Evolutionary conservation across 2,329 filamentous ascomycete genomes (phyloP).

Genomic region (Neonectria magnoliae): DNA sequence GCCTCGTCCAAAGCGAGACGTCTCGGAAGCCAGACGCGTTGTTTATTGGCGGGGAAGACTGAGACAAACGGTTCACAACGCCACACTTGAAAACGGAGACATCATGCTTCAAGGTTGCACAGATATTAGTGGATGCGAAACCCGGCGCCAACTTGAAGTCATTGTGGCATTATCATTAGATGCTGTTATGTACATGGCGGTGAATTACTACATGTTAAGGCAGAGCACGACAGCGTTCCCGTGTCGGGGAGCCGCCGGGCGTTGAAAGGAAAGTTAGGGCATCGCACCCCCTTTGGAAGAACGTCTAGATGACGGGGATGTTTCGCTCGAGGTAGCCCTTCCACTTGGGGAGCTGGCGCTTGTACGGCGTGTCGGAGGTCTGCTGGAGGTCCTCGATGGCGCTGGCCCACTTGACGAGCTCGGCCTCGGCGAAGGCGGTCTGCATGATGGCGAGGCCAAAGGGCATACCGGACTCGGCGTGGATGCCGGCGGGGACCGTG

Average conservation of each 20-base stretch:
- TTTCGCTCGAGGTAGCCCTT: constrained; percentile 59
- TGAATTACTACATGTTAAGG: constrained; percentile 13
- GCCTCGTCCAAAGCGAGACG: neutral
- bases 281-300: constrained; percentile 29
- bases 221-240: neutral
- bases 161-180: constrained; percentile 26
- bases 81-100: neutral
- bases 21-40: neutral
- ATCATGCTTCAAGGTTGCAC: neutral
- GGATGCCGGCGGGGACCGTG: constrained; percentile 71
- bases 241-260: neutral
- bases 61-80: neutral
- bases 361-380: constrained; percentile 53
- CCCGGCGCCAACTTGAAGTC: neutral
- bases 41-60: neutral
- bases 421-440: constrained; percentile 69
- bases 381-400: constrained; percentile 69
- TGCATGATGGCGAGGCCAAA: constrained; percentile 68
- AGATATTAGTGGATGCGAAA: neutral
- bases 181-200: constrained; percentile 18
- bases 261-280: neutral
- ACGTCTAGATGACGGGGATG: constrained; percentile 48
- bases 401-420: constrained; percentile 68
- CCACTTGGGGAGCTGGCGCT: constrained; percentile 63
- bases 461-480: constrained; percentile 65